Evolutionary conservation across 2,329 filamentous ascomycete genomes (phyloP), one percentile per base, ranked within the genome.

Genomic region (Pezicula radicicola): DNA sequence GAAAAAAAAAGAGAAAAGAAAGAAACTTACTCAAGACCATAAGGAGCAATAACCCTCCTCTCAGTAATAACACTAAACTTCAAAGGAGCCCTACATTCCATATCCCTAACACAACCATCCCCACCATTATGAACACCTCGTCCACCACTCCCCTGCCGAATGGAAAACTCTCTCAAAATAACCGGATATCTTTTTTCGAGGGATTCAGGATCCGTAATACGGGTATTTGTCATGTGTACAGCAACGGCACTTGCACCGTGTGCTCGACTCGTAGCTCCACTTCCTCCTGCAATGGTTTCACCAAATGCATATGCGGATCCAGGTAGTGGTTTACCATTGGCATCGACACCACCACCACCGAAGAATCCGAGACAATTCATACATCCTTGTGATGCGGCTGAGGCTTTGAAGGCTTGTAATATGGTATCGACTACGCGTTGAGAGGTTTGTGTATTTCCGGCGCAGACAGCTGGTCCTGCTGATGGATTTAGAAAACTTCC

Each of bases 341-440:
- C 19, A 0, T 75, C 70, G 60, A 88, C 89, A 57, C 87, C 88
- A 15, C 42, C 42, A 12, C 27, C 42, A 5, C 42, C 42, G 28
- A 45, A 45, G 63, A 92, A 92, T 0, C 88, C 91, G 8, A 93
- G 77, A 67, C 91, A 91, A 70, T 92, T 92, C 68, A 84, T 88
- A 69, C 88, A 87, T 43, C 89, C 89, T 63, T 93, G 89, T 21
- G 77, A 83, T 25, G 88, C 89, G 4, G 88, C 88, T 59, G 85
- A 89, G 12, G 88, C 88, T 50, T 78, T 74, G 75, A 93, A 92
- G 1, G 88, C 88, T 57, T 84, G 85, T 57, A 93, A 77, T 4
- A 93, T 85, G 30, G 91, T 87, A 63, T 93, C 89, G 1, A 88
- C 91, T 28, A 93, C 83, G 42, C 89, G 82, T 66, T 93, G 89